A percentile compares a stretch with the other conserved stretches of the same genome.
These are phyloP conservation scores for Talaromyces piceae DNA, from an alignment of 2,329 filamentous ascomycete species.

Conservation along the genomic window DNA sequence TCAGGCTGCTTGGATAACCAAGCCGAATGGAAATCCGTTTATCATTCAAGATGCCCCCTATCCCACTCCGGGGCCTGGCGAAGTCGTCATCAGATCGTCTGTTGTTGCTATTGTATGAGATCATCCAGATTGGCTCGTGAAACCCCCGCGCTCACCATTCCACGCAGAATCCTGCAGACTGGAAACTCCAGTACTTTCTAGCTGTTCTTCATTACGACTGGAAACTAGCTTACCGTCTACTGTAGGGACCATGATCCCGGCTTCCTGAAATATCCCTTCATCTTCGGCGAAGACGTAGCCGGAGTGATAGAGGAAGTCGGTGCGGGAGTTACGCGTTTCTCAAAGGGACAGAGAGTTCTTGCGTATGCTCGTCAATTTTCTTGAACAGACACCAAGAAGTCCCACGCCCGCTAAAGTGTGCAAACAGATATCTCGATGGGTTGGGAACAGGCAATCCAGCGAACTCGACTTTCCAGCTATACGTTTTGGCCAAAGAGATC, in stretches of 20 bases:
- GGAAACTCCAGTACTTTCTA: not conserved
- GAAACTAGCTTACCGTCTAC: not conserved
- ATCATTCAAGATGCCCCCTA: not conserved
- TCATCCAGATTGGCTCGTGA: not conserved
- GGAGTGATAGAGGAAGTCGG: slow-evolving; percentile 1
- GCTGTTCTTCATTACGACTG: not conserved
- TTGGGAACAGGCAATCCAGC: slow-evolving; percentile 8
- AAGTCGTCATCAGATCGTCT: not conserved
- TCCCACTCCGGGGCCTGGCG: not conserved
- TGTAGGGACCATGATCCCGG: not conserved
- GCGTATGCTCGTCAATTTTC: not conserved
- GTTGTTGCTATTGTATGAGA: not conserved
- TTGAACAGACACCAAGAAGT: not conserved
- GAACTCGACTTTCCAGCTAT: slow-evolving; percentile 22
- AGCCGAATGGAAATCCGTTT: not conserved
- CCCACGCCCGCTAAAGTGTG: not conserved
- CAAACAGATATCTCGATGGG: slow-evolving; percentile 5
- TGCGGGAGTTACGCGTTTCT: not conserved
- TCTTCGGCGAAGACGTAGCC: slow-evolving; percentile 4
- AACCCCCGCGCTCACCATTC: not conserved
- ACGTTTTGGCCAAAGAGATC: slow-evolving; percentile 14
- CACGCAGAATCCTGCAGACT: not conserved
- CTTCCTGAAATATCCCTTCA: slow-evolving; percentile 7
- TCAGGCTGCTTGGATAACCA: not conserved
- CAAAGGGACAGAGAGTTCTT: slow-evolving; percentile 1